Percentiles rank a stretch among this genome's conserved stretches.
Conservation (phyloP, 2,329 filamentous ascomycete species). For the Passalora sequoiae region DNA sequence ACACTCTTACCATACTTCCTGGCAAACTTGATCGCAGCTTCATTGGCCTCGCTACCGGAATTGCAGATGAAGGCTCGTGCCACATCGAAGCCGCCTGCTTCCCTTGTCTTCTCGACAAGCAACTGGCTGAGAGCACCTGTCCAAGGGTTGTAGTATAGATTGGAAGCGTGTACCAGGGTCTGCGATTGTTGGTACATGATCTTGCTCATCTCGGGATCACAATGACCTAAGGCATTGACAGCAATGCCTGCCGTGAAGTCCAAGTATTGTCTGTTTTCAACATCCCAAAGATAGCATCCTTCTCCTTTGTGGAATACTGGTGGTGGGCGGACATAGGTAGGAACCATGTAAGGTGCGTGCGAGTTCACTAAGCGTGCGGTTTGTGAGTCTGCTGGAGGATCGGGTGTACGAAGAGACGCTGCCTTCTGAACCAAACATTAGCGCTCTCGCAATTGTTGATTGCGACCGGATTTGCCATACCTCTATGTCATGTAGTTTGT, state of each 20-base stretch:
- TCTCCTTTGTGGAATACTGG: slow-evolving; percentile 85
- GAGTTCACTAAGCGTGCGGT: slow-evolving; percentile 70
- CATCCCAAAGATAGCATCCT: slow-evolving; percentile 83
- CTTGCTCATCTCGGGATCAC: slow-evolving; percentile 69
- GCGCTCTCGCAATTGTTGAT: slow-evolving; percentile 4
- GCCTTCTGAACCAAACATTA: slow-evolving; percentile 39
- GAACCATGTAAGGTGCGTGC: slow-evolving; percentile 84
- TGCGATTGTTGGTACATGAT: slow-evolving; percentile 63
- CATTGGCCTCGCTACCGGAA: slow-evolving; percentile 93
- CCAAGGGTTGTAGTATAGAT: slow-evolving; percentile 96
- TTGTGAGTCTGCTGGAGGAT: slow-evolving; percentile 67
- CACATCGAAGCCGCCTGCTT: slow-evolving; percentile 75
- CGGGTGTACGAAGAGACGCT: slow-evolving; percentile 58
- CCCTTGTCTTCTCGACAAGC: slow-evolving; percentile 73
- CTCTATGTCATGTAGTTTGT: slow-evolving; percentile 33
- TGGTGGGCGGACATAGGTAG: slow-evolving; percentile 84
- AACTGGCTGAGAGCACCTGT: slow-evolving; percentile 82
- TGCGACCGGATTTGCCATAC: slow-evolving; percentile 9
- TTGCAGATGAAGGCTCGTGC: slow-evolving; percentile 87
- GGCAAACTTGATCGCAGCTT: slow-evolving; percentile 95
- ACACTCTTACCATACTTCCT: slow-evolving; percentile 73
- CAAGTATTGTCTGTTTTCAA: slow-evolving; percentile 82
- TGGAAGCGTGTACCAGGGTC: slow-evolving; percentile 84
- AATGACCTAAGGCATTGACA: slow-evolving; percentile 88
- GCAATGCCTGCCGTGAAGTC: slow-evolving; percentile 96